Evolutionary conservation across 768 basidiomycete genomes (phyloP).

Genomic region (Butyriboletus loyo): DNA sequence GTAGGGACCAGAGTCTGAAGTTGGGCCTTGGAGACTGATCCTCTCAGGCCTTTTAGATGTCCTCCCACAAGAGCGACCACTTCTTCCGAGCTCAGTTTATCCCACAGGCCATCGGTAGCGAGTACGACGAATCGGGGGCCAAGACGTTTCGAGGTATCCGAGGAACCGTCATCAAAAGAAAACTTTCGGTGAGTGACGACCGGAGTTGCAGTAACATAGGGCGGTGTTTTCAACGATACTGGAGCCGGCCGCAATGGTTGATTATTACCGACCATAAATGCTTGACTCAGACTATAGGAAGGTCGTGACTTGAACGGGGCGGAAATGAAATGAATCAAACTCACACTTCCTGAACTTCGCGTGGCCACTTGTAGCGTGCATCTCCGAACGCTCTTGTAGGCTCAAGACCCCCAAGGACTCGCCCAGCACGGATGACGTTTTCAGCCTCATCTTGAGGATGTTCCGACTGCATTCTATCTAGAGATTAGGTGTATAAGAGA

Average conservation of each 20-base stretch:
- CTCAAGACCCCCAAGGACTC: conserved; percentile 85
- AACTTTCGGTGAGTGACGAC: conserved; percentile 78
- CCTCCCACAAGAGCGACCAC: conserved; percentile 86
- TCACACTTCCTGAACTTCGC: conserved; percentile 68
- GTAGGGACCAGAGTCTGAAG: conserved; percentile 58
- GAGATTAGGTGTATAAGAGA: background rate
- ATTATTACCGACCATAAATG: conserved; percentile 64
- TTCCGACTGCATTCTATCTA: conserved; percentile 67
- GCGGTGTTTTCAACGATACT: conserved; percentile 73
- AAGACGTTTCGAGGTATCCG: conserved; percentile 18
- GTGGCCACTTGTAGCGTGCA: conserved; percentile 85
- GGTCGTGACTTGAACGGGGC: background rate
- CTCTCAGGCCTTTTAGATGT: conserved; percentile 69
- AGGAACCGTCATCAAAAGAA: conserved; percentile 39
- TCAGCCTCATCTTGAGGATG: conserved; percentile 76
- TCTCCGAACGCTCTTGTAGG: conserved; percentile 87
- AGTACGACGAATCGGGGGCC: conserved; percentile 74
- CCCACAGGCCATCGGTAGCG: conserved; percentile 86
- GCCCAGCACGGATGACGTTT: conserved; percentile 73
- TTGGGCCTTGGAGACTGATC: conserved; percentile 55
- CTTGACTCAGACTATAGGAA: conserved; percentile 50
- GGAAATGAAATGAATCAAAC: conserved; percentile 19
- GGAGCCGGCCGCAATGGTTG: conserved; percentile 59
- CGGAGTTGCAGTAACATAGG: conserved; percentile 86
- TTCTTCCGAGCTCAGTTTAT: conserved; percentile 73